Percentiles rank a stretch among this genome's conserved stretches.
Evolutionary conservation across 164 flowering plant genomes (phyloP).

Genomic region (Chimonanthus praecox): DNA sequence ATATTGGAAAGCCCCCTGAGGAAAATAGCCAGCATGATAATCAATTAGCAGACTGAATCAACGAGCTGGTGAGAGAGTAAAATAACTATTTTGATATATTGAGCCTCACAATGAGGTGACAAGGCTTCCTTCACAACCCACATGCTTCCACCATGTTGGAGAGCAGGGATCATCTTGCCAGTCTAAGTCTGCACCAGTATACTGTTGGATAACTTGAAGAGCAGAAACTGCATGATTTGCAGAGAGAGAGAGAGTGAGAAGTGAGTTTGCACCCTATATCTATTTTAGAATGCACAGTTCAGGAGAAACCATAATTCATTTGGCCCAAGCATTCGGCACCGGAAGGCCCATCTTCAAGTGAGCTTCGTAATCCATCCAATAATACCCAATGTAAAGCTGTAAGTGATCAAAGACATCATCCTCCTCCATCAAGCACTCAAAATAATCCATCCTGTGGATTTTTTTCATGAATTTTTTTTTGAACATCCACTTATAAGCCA

Average conservation of each 20-base stretch:
- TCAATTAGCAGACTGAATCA: constrained; percentile 2
- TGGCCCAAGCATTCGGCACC: not conserved
- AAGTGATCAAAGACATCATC: no score
- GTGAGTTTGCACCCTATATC: not conserved
- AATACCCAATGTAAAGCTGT: not conserved
- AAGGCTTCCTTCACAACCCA: constrained; percentile 62
- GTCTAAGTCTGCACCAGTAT: constrained; percentile 59
- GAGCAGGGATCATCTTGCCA: constrained; percentile 93
- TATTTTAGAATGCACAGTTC: not conserved
- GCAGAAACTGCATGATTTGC: constrained; percentile 61
- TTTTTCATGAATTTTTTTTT: not conserved
- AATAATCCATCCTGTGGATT: not conserved
- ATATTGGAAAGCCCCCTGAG: constrained; percentile 55
- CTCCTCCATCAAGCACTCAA: no score
- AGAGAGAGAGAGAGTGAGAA: not conserved
- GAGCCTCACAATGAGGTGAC: constrained; percentile 66
- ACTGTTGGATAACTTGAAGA: constrained; percentile 73
- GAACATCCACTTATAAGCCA: not conserved
- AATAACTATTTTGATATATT: not conserved
- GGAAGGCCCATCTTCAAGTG: not conserved
- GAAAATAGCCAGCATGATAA: constrained; percentile 1
- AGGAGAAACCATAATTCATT: not conserved
- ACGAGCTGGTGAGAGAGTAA: not conserved
- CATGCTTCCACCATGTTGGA: constrained; percentile 67
- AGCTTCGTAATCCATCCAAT: not conserved